Evolutionary conservation across 768 basidiomycete genomes (phyloP).

Genomic region (Boletus vermiculosoides): DNA sequence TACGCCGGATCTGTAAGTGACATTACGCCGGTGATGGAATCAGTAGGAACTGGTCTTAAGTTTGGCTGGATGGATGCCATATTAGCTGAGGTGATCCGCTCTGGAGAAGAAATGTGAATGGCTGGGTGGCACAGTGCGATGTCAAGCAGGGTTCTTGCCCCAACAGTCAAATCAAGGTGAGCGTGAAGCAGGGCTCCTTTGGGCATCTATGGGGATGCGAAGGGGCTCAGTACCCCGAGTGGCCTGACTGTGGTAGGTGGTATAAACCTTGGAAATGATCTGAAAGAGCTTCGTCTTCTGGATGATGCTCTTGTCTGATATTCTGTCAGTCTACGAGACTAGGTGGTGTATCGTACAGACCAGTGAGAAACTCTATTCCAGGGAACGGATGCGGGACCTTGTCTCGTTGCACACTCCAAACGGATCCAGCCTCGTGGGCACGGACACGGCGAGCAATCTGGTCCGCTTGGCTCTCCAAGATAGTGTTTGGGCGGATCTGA

Average conservation of each 20-base stretch:
- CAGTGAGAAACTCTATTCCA: constrained; percentile 77
- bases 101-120: constrained; percentile 55
- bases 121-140: constrained; percentile 56
- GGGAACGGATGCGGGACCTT: constrained; percentile 64
- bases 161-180: constrained; percentile 74
- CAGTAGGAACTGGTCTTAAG: constrained; percentile 48
- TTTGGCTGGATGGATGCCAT: constrained; percentile 48
- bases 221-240: neutral
- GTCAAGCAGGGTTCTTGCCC: constrained; percentile 48
- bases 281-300: constrained; percentile 60
- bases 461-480: constrained; percentile 54
- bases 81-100: constrained; percentile 40
- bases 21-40: constrained; percentile 17
- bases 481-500: constrained; percentile 30
- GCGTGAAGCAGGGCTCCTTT: constrained; percentile 75
- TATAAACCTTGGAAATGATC: constrained; percentile 55
- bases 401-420: constrained; percentile 59
- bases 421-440: constrained; percentile 46
- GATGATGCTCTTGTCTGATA: constrained; percentile 53
- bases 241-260: neutral
- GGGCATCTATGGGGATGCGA: constrained; percentile 55
- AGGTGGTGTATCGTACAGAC: constrained; percentile 32
- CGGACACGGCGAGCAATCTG: constrained; percentile 54
- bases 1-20: constrained; percentile 43
- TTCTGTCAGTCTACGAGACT: neutral